Conservation (phyloP, 371 early-diverging fungal genomes). For the Syncephalis fuscata region DNA sequence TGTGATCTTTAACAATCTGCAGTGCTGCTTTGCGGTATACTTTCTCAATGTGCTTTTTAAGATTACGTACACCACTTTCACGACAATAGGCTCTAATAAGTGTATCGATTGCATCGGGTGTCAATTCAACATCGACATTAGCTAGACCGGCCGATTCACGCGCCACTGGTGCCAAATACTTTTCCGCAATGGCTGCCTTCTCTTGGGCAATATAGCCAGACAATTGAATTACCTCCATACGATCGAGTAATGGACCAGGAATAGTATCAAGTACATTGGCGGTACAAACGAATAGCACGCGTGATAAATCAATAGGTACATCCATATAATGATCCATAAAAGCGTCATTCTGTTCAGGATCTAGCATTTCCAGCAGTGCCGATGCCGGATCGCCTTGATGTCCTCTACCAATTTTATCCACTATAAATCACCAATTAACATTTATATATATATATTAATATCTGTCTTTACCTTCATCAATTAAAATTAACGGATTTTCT, state of each 20-base stretch:
- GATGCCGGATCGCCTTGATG: constrained; percentile 95
- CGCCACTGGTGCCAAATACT: constrained; percentile 75
- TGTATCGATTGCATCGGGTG: constrained; percentile 56
- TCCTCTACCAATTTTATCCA: constrained; percentile 94
- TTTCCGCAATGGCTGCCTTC: constrained; percentile 86
- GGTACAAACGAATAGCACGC: constrained; percentile 94
- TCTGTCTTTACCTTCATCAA: constrained; percentile 58
- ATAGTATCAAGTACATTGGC: constrained; percentile 93
- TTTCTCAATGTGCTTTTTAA: constrained; percentile 96
- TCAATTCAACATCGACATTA: constrained; percentile 47
- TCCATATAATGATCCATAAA: constrained; percentile 98
- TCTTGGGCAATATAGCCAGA: constrained; percentile 95
- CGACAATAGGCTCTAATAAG: constrained; percentile 86
- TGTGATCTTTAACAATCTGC: constrained; percentile 45
- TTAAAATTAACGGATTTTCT: constrained; percentile 89
- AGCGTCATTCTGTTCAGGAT: constrained; percentile 90
- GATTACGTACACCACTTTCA: constrained; percentile 91
- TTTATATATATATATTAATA: constrained; percentile 9
- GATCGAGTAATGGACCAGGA: constrained; percentile 89
- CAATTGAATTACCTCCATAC: constrained; percentile 93
- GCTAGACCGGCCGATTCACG: constrained; percentile 64
- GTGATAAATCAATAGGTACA: constrained; percentile 89
- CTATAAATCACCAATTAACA: too few relatives aligned
- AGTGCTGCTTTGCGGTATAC: constrained; percentile 92
- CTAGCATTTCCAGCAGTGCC: constrained; percentile 87